Evolutionary conservation across 2,329 filamentous ascomycete species (phyloP).

Genomic region (Hansfordia pulvinata): DNA sequence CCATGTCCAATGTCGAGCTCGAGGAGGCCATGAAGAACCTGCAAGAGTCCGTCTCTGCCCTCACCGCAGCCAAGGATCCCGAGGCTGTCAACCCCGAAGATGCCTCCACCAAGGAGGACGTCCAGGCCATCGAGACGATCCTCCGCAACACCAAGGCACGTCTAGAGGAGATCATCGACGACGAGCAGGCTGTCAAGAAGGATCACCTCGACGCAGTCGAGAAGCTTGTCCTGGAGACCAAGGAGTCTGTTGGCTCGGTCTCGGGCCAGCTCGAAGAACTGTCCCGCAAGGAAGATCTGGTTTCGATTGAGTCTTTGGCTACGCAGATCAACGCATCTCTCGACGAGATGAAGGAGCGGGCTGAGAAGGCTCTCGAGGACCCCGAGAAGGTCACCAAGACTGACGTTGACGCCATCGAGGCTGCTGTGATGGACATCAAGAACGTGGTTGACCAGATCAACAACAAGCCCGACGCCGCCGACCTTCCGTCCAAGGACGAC

Average conservation of each 20-base stretch:
- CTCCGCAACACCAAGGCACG: conserved; percentile 80
- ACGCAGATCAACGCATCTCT: conserved; percentile 63
- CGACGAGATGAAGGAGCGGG: conserved; percentile 55
- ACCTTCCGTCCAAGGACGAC: conserved; percentile 64
- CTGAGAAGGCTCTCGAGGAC: conserved; percentile 38
- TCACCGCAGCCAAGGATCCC: conserved; percentile 1
- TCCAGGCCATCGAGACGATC: conserved; percentile 80
- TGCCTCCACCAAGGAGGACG: conserved; percentile 64
- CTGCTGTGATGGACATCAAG: conserved; percentile 78
- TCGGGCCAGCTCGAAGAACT: conserved; percentile 54
- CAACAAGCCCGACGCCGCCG: conserved; percentile 55
- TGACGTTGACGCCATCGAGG: conserved; percentile 69
- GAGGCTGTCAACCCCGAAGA: conserved; percentile 21
- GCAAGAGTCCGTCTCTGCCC: conserved; percentile 18
- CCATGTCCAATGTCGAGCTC: conserved; percentile 41
- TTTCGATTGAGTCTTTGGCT: conserved; percentile 62
- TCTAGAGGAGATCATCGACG: conserved; percentile 66
- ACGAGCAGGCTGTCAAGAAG: conserved; percentile 55
- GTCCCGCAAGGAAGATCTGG: conserved; percentile 67
- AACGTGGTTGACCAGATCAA: conserved; percentile 60
- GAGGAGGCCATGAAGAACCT: conserved; percentile 26
- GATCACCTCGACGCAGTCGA: conserved; percentile 56
- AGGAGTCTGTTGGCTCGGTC: conserved; percentile 56
- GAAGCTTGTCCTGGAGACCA: conserved; percentile 53
- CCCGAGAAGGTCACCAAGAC: conserved; percentile 62